These are phyloP conservation scores for Penicillium cosmopolitanum DNA, from an alignment of 495 filamentous ascomycete genomes.

Conservation along the genomic window DNA sequence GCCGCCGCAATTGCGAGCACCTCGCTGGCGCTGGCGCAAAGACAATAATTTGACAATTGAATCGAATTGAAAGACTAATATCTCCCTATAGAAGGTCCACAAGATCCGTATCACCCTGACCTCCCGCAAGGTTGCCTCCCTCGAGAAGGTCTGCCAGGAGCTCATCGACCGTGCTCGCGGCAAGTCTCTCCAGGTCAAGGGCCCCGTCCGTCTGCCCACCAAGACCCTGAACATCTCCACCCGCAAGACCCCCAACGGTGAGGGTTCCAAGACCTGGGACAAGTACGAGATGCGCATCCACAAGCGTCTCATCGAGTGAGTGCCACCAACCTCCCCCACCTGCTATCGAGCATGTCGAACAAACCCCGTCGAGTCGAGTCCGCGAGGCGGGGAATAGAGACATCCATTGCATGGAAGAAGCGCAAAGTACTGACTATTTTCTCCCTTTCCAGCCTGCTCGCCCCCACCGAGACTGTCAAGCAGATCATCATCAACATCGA, in stretches of 20 bases:
- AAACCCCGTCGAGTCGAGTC: too few relatives aligned
- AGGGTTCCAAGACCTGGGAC: conserved; percentile 99
- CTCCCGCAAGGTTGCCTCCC: conserved; percentile 84
- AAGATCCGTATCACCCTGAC: conserved; percentile 99
- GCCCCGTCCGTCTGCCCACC: conserved; percentile 97
- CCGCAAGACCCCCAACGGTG: conserved; percentile 96
- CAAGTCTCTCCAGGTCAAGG: conserved; percentile 98
- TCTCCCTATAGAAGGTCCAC: conserved; percentile 76
- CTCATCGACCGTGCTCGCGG: conserved; percentile 97
- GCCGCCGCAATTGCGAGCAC: conserved; percentile 2
- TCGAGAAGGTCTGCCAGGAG: conserved; percentile 98
- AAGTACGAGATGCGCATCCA: conserved; percentile 99
- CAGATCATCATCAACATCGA: conserved; percentile 99
- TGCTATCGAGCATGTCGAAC: too few relatives aligned
- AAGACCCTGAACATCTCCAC: conserved; percentile 96
- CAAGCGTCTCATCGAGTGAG: conserved; percentile 94
- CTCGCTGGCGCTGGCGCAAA: background rate
- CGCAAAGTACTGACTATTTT: background rate
- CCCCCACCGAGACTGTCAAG: conserved; percentile 99
- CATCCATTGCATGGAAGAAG: background rate
- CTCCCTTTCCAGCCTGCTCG: conserved; percentile 70
- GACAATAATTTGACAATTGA: background rate
- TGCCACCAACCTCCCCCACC: conserved; percentile 16
- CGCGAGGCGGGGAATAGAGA: too few relatives aligned
- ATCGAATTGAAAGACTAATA: conserved; percentile 17